Percentiles rank a stretch among this genome's conserved stretches.
These are phyloP conservation scores for Colletotrichum filicis DNA, from an alignment of 2,329 filamentous ascomycete genomes.

Conservation along the genomic window DNA sequence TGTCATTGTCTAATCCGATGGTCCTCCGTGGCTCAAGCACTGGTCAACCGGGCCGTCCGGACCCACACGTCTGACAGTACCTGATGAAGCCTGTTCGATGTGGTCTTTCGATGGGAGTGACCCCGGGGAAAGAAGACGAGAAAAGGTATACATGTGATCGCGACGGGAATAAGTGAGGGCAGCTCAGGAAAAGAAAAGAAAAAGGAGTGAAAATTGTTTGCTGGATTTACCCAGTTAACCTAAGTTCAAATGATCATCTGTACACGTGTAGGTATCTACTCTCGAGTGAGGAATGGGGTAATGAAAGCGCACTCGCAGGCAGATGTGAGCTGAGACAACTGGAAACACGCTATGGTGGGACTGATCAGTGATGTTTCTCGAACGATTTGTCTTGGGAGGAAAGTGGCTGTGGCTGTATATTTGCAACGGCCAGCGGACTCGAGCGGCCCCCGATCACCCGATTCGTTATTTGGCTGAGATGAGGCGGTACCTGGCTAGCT, in stretches of 20 bases:
- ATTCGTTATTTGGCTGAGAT: neutral
- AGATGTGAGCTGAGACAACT: neutral
- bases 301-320: neutral
- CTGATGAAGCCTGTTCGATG: neutral
- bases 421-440: neutral
- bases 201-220: neutral
- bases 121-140: neutral
- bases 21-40: neutral
- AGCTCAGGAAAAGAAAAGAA: neutral
- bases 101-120: neutral
- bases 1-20: neutral
- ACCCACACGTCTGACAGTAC: no score
- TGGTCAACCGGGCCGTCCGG: neutral
- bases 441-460: neutral
- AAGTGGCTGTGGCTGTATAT: neutral
- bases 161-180: neutral
- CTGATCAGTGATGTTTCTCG: constrained; percentile 4
- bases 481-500: neutral
- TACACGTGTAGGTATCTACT: neutral
- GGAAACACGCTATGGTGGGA: constrained; percentile 7
- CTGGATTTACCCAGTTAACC: neutral
- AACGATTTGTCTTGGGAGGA: neutral
- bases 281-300: neutral
- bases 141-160: neutral
- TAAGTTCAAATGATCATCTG: neutral